Evolutionary conservation across 164 flowering plant species (phyloP).

Genomic region (Pachysandra terminalis): DNA sequence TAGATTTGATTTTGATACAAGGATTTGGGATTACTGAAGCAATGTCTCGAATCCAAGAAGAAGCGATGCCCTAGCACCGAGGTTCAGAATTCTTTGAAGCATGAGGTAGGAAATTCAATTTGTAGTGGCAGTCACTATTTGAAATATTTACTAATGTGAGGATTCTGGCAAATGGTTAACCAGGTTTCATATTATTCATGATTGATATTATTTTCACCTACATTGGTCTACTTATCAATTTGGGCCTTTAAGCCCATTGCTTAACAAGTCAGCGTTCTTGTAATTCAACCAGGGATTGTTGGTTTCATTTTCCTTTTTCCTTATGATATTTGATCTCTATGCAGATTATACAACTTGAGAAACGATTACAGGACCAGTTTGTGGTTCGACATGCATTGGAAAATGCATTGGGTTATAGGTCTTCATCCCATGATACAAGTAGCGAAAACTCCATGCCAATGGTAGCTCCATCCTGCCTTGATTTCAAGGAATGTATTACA

Average conservation of each 20-base stretch:
- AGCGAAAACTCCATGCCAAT: slow-evolving; percentile 40
- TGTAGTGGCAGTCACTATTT: not conserved
- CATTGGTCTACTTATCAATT: no score
- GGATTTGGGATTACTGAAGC: slow-evolving; percentile 41
- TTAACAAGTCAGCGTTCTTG: not conserved
- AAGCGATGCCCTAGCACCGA: slow-evolving; percentile 35
- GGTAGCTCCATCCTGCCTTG: slow-evolving; percentile 30
- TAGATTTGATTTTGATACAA: slow-evolving; percentile 23
- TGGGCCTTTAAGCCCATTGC: not conserved
- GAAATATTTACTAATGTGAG: not conserved
- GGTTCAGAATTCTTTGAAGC: slow-evolving; percentile 56
- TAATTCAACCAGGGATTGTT: slow-evolving; percentile 3
- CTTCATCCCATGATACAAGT: slow-evolving; percentile 25
- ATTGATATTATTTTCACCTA: no score
- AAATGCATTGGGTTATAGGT: slow-evolving; percentile 47
- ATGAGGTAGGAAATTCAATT: slow-evolving; percentile 59
- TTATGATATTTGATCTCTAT: slow-evolving; percentile 2
- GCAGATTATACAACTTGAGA: slow-evolving; percentile 69
- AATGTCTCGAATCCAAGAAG: slow-evolving; percentile 24
- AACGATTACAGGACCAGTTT: slow-evolving; percentile 54
- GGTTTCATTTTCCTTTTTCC: not conserved
- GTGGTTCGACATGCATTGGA: slow-evolving; percentile 46
- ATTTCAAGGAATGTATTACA: not conserved
- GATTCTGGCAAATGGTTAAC: not conserved
- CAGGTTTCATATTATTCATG: not conserved